Conservation (phyloP, 495 filamentous ascomycete species). For the Apodospora peruviana region DNA sequence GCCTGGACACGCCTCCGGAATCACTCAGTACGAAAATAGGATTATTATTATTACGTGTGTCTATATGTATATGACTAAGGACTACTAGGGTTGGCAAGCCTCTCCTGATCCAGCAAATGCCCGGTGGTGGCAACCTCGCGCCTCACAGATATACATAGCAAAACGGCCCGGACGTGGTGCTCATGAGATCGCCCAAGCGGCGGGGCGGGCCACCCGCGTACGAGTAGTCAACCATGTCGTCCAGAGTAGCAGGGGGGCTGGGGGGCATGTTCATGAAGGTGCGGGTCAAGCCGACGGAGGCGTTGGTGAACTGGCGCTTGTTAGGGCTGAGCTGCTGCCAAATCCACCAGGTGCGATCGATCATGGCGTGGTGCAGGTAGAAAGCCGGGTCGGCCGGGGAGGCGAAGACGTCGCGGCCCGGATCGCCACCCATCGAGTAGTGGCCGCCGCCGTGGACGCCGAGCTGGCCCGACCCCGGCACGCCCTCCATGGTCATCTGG, state of each 20-base stretch:
- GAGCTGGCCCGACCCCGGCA: neutral
- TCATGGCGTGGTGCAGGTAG: conserved; percentile 60
- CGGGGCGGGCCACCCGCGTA: conserved; percentile 15
- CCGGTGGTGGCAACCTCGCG: too few relatives aligned
- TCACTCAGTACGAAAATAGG: too few relatives aligned
- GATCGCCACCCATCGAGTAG: conserved; percentile 55
- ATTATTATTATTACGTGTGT: too few relatives aligned
- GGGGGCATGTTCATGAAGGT: conserved; percentile 22
- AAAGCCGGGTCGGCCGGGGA: conserved; percentile 63
- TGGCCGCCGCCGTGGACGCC: conserved; percentile 63
- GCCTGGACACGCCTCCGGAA: too few relatives aligned
- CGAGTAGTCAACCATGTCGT: conserved; percentile 21
- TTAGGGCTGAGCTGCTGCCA: conserved; percentile 52
- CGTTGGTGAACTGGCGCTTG: conserved; percentile 9
- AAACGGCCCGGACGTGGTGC: conserved; percentile 19
- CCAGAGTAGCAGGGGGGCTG: conserved; percentile 15
- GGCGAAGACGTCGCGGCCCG: conserved; percentile 49
- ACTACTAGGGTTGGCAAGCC: too few relatives aligned
- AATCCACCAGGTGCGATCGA: conserved; percentile 62
- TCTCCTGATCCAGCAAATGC: too few relatives aligned
- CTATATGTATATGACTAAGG: too few relatives aligned
- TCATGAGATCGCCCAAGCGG: conserved; percentile 8
- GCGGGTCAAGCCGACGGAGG: conserved; percentile 12
- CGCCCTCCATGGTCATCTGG: neutral
- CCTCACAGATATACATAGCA: conserved; percentile 35